phyloP scores from a whole-genome alignment of 176 grass and related monocot genomes.

The Themeda triandra region DNA sequence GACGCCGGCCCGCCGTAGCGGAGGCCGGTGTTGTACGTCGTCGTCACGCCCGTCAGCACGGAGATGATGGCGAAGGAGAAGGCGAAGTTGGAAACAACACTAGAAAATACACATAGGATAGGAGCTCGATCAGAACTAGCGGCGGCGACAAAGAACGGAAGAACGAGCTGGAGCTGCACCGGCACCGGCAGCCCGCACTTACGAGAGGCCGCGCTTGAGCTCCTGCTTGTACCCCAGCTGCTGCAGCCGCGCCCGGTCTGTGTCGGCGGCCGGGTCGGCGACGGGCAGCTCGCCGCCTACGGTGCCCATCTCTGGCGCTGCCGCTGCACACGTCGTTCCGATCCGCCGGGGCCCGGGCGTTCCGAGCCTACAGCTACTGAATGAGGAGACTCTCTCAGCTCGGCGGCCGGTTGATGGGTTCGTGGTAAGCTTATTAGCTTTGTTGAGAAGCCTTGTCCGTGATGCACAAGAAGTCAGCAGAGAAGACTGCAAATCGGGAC shows the following conservation, averaged over 20 bases:
- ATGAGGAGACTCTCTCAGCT: too few species aligned
- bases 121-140: background rate
- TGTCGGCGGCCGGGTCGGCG: constrained; percentile 8
- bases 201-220: constrained; percentile 57
- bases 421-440: too few species aligned
- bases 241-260: constrained; percentile 35
- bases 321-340: background rate
- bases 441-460: too few species aligned
- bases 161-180: background rate
- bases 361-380: too few species aligned
- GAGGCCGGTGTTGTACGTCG: constrained; percentile 59
- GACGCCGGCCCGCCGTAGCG: constrained; percentile 58
- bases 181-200: background rate
- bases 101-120: background rate
- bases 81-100: constrained; percentile 42
- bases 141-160: background rate
- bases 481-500: too few species aligned
- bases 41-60: constrained; percentile 51
- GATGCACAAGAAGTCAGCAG: background rate
- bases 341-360: too few species aligned
- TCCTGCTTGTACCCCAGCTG: constrained; percentile 58
- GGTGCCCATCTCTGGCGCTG: background rate
- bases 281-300: background rate
- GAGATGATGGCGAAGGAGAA: constrained; percentile 64
- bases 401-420: too few species aligned